Percentiles rank a stretch among this genome's conserved stretches.
Conservation (phyloP, 768 basidiomycete species). For the Ramaria sp. region DNA sequence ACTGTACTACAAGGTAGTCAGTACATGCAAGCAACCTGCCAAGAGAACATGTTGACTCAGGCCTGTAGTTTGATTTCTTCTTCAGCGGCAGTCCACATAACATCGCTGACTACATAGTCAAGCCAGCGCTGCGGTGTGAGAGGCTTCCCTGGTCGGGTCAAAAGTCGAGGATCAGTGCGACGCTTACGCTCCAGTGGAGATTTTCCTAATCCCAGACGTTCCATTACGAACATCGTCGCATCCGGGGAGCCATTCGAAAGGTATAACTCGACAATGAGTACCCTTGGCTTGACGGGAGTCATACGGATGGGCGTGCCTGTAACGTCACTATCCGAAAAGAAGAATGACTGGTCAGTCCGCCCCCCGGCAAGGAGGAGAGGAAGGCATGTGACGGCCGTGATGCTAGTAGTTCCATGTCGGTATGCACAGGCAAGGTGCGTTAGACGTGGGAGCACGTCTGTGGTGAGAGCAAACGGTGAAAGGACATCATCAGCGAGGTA, state of each 20-base stretch:
- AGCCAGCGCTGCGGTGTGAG: constrained; percentile 1
- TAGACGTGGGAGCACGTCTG: constrained; percentile 1
- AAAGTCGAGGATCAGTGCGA: constrained; percentile 4
- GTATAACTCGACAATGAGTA: constrained; percentile 5
- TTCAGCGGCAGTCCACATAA: constrained; percentile 4
- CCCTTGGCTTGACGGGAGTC: neutral
- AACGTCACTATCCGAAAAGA: neutral
- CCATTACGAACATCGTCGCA: constrained; percentile 2
- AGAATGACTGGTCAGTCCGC: neutral
- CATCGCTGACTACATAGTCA: neutral
- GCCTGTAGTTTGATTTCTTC: constrained; percentile 3
- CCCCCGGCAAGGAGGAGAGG: constrained; percentile 3
- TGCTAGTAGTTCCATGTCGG: constrained; percentile 5
- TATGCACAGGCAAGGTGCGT: constrained; percentile 8
- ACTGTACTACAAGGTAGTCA: neutral
- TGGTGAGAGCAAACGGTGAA: neutral
- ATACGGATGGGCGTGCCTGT: neutral
- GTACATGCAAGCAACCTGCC: neutral
- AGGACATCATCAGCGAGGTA: constrained; percentile 6
- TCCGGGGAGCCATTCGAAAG: constrained; percentile 5
- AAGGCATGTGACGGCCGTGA: constrained; percentile 2
- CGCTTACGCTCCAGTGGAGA: neutral
- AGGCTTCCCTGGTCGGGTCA: constrained; percentile 3
- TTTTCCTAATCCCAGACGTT: constrained; percentile 2
- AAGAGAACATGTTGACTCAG: neutral